Evolutionary conservation across 306 rosid genomes (phyloP).

Genomic region (Quercus bicolor): DNA sequence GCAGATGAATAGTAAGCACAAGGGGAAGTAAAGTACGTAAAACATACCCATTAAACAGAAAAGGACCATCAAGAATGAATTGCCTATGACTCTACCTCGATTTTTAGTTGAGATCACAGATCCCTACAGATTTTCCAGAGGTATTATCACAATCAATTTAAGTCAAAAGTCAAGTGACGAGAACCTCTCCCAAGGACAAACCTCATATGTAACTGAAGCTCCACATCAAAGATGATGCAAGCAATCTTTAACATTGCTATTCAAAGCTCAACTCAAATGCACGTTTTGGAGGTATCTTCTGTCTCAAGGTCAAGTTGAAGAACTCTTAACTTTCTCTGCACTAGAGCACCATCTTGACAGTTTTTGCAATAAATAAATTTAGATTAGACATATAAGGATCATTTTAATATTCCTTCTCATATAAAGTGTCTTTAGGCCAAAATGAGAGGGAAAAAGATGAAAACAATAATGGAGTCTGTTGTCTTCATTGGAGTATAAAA

Average conservation of each 20-base stretch:
- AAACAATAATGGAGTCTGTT: neutral
- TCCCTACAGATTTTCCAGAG: neutral
- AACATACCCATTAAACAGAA: neutral
- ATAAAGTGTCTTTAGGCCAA: neutral
- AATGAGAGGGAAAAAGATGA: neutral
- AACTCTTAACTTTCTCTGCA: neutral
- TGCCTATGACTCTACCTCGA: neutral
- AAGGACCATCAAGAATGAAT: neutral
- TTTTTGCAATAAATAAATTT: neutral
- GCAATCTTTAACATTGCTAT: neutral
- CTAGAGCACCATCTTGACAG: neutral
- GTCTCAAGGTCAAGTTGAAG: neutral
- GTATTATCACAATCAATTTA: neutral
- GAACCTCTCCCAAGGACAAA: neutral
- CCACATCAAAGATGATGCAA: neutral
- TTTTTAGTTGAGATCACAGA: neutral
- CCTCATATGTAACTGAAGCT: neutral
- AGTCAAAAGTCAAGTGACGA: neutral
- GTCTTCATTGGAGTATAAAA: neutral
- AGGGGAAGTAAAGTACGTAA: neutral
- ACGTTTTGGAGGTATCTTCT: neutral
- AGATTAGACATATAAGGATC: neutral
- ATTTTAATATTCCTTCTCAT: neutral
- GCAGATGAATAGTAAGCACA: neutral
- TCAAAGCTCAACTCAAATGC: neutral